These are phyloP conservation scores for Calycina herbarum DNA, from an alignment of 2,329 filamentous ascomycete species.

Conservation along the genomic window DNA sequence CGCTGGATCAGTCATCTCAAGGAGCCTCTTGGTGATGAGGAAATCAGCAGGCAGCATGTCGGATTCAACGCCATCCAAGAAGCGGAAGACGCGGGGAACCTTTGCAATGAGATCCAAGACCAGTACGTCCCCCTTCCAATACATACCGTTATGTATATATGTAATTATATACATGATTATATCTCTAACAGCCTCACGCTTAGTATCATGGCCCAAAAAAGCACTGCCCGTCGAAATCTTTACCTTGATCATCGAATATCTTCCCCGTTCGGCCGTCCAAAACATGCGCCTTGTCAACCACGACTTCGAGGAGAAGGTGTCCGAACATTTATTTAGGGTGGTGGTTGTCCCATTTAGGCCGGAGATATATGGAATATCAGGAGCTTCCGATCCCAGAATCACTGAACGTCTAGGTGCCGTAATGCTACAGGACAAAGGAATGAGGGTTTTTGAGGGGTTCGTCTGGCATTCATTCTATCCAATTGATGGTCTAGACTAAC, in stretches of 20 bases:
- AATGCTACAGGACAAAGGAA: constrained; percentile 47
- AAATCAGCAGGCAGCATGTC: not conserved
- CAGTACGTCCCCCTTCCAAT: not conserved
- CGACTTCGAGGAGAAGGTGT: constrained; percentile 59
- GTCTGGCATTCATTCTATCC: not conserved
- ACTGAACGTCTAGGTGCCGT: constrained; percentile 26
- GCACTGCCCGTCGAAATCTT: constrained; percentile 63
- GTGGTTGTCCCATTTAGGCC: constrained; percentile 66
- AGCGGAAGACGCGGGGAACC: constrained; percentile 1
- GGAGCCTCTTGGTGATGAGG: not conserved
- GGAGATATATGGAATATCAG: constrained; percentile 56
- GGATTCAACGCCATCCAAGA: not conserved
- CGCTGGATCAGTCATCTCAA: not conserved
- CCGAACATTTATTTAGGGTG: constrained; percentile 58
- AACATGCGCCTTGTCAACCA: constrained; percentile 60
- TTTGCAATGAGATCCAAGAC: not conserved
- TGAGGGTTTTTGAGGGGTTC: constrained; percentile 57
- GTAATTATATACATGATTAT: not conserved
- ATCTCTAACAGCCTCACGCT: not conserved
- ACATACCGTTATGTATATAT: not conserved
- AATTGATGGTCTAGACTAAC: not conserved
- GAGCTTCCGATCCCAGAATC: not conserved
- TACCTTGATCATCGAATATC: constrained; percentile 52
- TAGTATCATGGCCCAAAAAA: constrained; percentile 40
- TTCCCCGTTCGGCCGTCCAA: constrained; percentile 59